Percentiles rank a stretch among this genome's conserved stretches.
phyloP scores from a whole-genome alignment of 208 protist species.

The Trypanosoma melophagium region DNA sequence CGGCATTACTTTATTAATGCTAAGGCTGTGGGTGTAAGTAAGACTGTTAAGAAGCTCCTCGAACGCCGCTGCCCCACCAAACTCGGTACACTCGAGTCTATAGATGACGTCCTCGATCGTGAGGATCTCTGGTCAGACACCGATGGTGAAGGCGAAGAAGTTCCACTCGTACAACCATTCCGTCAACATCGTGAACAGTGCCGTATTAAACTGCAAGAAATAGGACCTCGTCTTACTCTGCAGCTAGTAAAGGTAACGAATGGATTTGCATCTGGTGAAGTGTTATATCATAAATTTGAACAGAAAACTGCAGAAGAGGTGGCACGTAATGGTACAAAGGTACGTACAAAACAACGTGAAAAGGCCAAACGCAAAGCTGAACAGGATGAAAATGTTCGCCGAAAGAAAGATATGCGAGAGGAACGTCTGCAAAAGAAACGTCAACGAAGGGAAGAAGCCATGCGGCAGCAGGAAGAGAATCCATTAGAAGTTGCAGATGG shows the following conservation, averaged over 20 bases:
- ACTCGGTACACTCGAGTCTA: constrained; percentile 70
- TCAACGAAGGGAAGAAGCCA: constrained; percentile 56
- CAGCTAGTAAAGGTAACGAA: constrained; percentile 89
- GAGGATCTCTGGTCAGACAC: constrained; percentile 89
- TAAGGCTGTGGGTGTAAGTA: constrained; percentile 69
- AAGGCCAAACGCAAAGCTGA: constrained; percentile 72
- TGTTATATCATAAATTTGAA: constrained; percentile 75
- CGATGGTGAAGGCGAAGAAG: constrained; percentile 90
- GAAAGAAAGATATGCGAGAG: constrained; percentile 51
- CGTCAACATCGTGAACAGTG: constrained; percentile 86
- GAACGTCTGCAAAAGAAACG: constrained; percentile 69
- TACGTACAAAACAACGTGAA: constrained; percentile 62
- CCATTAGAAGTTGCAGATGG: constrained; percentile 70
- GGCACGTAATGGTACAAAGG: constrained; percentile 64
- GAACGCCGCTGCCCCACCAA: constrained; percentile 81
- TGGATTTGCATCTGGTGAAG: constrained; percentile 84
- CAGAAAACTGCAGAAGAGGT: constrained; percentile 70
- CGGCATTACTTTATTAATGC: constrained; percentile 90
- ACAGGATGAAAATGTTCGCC: constrained; percentile 83
- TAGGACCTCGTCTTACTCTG: constrained; percentile 90
- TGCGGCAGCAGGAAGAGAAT: constrained; percentile 60
- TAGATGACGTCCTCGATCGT: constrained; percentile 80
- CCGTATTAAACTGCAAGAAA: constrained; percentile 91
- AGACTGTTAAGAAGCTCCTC: constrained; percentile 88
- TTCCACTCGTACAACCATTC: constrained; percentile 83